Conservation (phyloP, 495 filamentous ascomycete genomes). For the Penicillium odoratum region DNA sequence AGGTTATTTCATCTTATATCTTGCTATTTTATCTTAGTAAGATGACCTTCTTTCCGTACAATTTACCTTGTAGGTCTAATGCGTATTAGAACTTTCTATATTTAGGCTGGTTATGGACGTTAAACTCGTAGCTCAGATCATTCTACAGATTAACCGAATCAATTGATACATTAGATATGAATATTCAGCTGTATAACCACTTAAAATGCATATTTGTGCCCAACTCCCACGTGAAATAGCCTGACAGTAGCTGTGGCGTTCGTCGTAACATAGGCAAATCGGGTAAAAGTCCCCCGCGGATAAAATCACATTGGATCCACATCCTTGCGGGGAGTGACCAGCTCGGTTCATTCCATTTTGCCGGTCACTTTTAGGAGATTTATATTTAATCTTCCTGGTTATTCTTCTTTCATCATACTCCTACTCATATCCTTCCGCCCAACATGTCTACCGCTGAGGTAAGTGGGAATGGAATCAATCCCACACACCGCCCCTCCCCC, state of each 20-base stretch:
- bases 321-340: constrained; percentile 1
- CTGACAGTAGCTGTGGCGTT: constrained; percentile 1
- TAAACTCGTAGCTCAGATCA: too few species aligned
- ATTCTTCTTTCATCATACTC: not conserved
- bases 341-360: constrained; percentile 4
- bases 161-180: too few species aligned
- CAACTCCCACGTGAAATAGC: too few species aligned
- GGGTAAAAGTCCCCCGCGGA: constrained; percentile 28
- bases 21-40: too few species aligned
- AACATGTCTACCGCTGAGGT: constrained; percentile 24
- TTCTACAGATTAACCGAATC: too few species aligned
- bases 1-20: too few species aligned
- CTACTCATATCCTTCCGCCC: not conserved
- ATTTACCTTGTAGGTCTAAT: too few species aligned
- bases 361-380: not conserved
- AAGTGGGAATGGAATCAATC: not conserved
- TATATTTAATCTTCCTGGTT: not conserved
- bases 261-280: constrained; percentile 6
- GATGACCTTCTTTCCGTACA: too few species aligned
- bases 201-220: too few species aligned
- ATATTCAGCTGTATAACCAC: too few species aligned
- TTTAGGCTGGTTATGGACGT: too few species aligned
- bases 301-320: constrained; percentile 26
- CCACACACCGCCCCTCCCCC: constrained; percentile 1
- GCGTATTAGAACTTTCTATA: too few species aligned